A percentile compares a stretch with the other conserved stretches of the same genome.
Evolutionary conservation across 345 rosid species (phyloP).

Genomic region (Aquilaria sinensis): DNA sequence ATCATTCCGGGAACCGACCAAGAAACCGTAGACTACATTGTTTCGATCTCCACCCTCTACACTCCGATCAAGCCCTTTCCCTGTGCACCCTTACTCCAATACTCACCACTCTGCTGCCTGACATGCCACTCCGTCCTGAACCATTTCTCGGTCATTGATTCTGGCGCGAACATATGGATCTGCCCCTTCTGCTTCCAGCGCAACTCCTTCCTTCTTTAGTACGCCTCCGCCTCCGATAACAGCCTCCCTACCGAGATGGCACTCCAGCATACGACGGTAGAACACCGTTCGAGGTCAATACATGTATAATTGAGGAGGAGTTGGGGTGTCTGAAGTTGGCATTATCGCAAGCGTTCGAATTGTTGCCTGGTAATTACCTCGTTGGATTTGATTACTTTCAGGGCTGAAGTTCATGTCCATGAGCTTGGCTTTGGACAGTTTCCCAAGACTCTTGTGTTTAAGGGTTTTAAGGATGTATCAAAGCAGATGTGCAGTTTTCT

Average conservation of each 20-base stretch:
- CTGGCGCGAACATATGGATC: slow-evolving; percentile 70
- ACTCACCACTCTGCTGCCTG: slow-evolving; percentile 81
- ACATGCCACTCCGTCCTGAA: slow-evolving; percentile 77
- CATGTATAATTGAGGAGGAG: slow-evolving; percentile 76
- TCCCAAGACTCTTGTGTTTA: slow-evolving; percentile 59
- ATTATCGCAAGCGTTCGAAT: slow-evolving; percentile 65
- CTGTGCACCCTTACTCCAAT: slow-evolving; percentile 46
- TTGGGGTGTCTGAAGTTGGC: slow-evolving; percentile 63
- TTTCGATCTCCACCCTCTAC: slow-evolving; percentile 72
- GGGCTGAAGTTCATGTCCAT: slow-evolving; percentile 62
- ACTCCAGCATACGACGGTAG: slow-evolving; percentile 70
- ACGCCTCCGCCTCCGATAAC: slow-evolving; percentile 57
- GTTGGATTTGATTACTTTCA: slow-evolving; percentile 68
- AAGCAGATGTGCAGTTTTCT: slow-evolving; percentile 65
- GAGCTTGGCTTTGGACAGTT: slow-evolving; percentile 71
- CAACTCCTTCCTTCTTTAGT: slow-evolving; percentile 60
- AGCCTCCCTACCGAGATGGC: slow-evolving; percentile 84
- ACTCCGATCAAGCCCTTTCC: slow-evolving; percentile 60
- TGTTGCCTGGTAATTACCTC: slow-evolving; percentile 55
- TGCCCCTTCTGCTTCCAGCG: slow-evolving; percentile 88
- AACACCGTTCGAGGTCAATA: slow-evolving; percentile 75
- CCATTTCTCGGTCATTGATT: slow-evolving; percentile 76
- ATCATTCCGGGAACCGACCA: slow-evolving; percentile 62
- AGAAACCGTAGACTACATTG: slow-evolving; percentile 49
- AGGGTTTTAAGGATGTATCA: slow-evolving; percentile 65